phyloP scores from a whole-genome alignment of 2,329 filamentous ascomycete species.

The Periconia digitata region DNA sequence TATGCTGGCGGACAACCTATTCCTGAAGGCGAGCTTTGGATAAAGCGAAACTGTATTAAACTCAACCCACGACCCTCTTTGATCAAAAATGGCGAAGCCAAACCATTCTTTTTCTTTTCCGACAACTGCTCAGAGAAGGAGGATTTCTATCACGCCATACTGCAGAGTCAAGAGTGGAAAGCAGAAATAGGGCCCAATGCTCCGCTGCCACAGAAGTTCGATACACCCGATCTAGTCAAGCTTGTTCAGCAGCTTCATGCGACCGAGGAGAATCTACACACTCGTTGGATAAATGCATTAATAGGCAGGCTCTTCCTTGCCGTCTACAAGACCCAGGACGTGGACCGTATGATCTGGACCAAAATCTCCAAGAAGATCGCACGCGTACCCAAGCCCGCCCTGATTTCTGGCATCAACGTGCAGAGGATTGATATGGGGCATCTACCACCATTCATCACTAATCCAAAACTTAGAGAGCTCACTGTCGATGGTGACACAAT shows the following conservation, averaged over 20 bases:
- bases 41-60: conserved; percentile 89
- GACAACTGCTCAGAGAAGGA: conserved; percentile 97
- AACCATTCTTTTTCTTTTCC: conserved; percentile 91
- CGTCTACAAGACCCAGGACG: conserved; percentile 78
- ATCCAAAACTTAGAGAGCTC: conserved; percentile 82
- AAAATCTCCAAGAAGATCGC: conserved; percentile 97
- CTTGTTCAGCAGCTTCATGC: conserved; percentile 90
- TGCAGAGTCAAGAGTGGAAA: conserved; percentile 78
- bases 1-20: conserved; percentile 78
- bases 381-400: conserved; percentile 86
- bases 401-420: conserved; percentile 82
- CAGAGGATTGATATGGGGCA: conserved; percentile 84
- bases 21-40: conserved; percentile 90
- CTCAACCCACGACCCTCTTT: conserved; percentile 67
- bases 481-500: conserved; percentile 89
- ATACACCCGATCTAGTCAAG: conserved; percentile 82
- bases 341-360: conserved; percentile 75
- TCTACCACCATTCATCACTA: conserved; percentile 83
- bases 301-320: conserved; percentile 86
- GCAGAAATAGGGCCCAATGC: conserved; percentile 52
- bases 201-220: conserved; percentile 75
- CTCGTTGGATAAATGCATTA: conserved; percentile 90
- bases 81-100: conserved; percentile 63
- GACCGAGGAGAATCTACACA: conserved; percentile 86
- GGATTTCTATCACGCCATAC: conserved; percentile 93